Conservation (phyloP, 2,329 filamentous ascomycete genomes). For the Venturiaceae sp. region DNA sequence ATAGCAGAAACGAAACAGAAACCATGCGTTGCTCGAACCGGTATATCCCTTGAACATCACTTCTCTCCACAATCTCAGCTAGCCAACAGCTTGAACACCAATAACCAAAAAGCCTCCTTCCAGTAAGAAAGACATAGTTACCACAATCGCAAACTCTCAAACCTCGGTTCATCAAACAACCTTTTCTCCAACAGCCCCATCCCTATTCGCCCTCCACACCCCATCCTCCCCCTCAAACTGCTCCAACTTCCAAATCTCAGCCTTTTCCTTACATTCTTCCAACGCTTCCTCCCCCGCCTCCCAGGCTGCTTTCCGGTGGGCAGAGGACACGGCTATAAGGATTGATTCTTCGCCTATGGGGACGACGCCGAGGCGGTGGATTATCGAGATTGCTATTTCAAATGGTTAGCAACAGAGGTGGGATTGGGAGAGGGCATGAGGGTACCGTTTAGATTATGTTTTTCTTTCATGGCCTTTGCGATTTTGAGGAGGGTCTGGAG, state of each 20-base stretch:
- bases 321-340: conserved; percentile 72
- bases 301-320: conserved; percentile 82
- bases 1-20: no score
- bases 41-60: no score
- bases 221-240: conserved; percentile 71
- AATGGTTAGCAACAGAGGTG: not conserved
- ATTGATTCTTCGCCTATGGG: conserved; percentile 92
- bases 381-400: conserved; percentile 61
- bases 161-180: no score
- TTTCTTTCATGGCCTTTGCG: conserved; percentile 43
- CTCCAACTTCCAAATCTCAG: conserved; percentile 95
- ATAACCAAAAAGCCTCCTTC: no score
- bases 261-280: conserved; percentile 73
- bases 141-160: no score
- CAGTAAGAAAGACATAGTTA: no score
- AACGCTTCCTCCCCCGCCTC: conserved; percentile 78
- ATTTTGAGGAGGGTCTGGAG: conserved; percentile 60
- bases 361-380: conserved; percentile 76
- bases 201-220: conserved; percentile 81
- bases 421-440: not conserved
- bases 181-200: conserved; percentile 40
- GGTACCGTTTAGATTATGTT: conserved; percentile 48
- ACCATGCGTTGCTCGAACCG: no score
- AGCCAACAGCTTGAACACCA: no score
- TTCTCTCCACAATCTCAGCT: no score